Evolutionary conservation across 1,139 yeast genomes (phyloP).

Genomic region (Yamadazyma dushanensis): DNA sequence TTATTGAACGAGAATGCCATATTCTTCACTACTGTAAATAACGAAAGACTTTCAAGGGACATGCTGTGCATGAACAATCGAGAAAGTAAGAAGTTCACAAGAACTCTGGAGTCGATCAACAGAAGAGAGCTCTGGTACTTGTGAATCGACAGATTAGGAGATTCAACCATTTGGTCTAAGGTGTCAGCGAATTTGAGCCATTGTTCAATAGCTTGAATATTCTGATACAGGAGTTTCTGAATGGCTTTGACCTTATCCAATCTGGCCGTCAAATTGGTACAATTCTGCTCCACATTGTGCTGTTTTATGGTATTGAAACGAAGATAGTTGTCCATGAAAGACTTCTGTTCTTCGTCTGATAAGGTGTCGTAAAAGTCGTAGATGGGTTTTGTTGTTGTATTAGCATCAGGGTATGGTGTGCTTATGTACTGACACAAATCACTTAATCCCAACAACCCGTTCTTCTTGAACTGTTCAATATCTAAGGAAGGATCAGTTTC

Average conservation of each 20-base stretch:
- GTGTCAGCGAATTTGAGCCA: slow-evolving; percentile 11
- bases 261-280: slow-evolving; percentile 1
- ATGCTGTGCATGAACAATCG: slow-evolving; percentile 22
- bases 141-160: slow-evolving; percentile 1
- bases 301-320: slow-evolving; percentile 23
- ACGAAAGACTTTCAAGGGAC: slow-evolving; percentile 4
- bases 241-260: background rate
- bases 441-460: slow-evolving; percentile 9
- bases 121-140: slow-evolving; percentile 20
- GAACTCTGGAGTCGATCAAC: slow-evolving; percentile 18
- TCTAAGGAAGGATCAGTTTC: background rate
- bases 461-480: slow-evolving; percentile 4
- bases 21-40: slow-evolving; percentile 13
- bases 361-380: slow-evolving; percentile 15
- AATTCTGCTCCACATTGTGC: slow-evolving; percentile 10
- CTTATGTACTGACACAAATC: slow-evolving; percentile 11
- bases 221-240: slow-evolving; percentile 1
- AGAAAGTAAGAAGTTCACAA: slow-evolving; percentile 25
- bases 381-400: slow-evolving; percentile 7
- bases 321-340: slow-evolving; percentile 27
- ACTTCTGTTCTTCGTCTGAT: slow-evolving; percentile 3
- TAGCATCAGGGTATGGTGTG: slow-evolving; percentile 6
- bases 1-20: slow-evolving; percentile 11
- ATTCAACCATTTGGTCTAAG: slow-evolving; percentile 3
- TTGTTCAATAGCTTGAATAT: slow-evolving; percentile 5